A percentile compares a stretch with the other conserved stretches of the same genome.
Evolutionary conservation across 2,329 filamentous ascomycete genomes (phyloP).

Genomic region (Orbilia brochopaga): DNA sequence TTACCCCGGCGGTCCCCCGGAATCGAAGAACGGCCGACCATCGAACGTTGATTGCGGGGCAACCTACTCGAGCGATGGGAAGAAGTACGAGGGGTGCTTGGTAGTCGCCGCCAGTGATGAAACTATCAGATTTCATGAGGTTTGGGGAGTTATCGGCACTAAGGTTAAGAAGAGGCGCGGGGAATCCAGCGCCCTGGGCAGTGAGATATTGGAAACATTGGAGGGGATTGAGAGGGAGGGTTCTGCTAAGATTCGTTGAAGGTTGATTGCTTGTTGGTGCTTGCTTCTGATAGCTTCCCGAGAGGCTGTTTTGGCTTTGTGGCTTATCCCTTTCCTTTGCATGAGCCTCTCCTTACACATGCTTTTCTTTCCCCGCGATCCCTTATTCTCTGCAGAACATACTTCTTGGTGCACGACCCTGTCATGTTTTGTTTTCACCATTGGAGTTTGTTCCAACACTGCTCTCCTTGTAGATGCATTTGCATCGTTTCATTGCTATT

Average conservation of each 20-base stretch:
- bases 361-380: background rate
- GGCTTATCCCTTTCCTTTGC: constrained; percentile 4
- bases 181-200: constrained; percentile 70
- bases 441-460: background rate
- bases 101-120: constrained; percentile 91
- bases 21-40: constrained; percentile 32
- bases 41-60: constrained; percentile 17
- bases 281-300: background rate
- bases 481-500: background rate
- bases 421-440: too few species aligned
- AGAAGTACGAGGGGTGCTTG: constrained; percentile 76
- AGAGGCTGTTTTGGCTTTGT: constrained; percentile 1
- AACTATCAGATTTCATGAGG: constrained; percentile 92
- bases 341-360: background rate
- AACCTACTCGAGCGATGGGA: constrained; percentile 54
- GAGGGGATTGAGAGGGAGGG: constrained; percentile 78
- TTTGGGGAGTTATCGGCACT: constrained; percentile 71
- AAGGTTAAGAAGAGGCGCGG: constrained; percentile 62
- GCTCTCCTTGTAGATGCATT: background rate
- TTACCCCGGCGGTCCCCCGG: constrained; percentile 69
- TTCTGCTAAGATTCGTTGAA: constrained; percentile 72
- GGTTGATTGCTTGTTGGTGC: background rate
- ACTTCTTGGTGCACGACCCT: too few species aligned
- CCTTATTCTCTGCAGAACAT: constrained; percentile 9
- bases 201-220: constrained; percentile 80